Evolutionary conservation across 2,329 filamentous ascomycete genomes (phyloP).

Genomic region (Trichoderma guizhouense): DNA sequence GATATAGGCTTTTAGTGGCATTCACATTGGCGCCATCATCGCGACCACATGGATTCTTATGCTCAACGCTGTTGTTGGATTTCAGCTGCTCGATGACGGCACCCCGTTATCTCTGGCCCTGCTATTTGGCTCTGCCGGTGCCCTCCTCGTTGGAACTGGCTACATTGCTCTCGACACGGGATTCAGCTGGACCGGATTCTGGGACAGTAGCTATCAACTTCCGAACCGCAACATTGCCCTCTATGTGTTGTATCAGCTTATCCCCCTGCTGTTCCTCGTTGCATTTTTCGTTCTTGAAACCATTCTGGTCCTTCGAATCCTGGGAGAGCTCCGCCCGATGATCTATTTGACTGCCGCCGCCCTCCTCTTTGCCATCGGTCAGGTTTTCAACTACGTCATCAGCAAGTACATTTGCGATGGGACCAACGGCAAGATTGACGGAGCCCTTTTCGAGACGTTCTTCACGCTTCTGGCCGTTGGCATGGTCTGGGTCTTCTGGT

Average conservation of each 20-base stretch:
- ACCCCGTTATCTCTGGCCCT: slow-evolving; percentile 79
- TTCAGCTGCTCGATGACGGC: slow-evolving; percentile 89
- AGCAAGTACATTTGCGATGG: slow-evolving; percentile 87
- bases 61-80: slow-evolving; percentile 88
- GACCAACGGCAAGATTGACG: slow-evolving; percentile 82
- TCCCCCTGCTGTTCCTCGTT: slow-evolving; percentile 84
- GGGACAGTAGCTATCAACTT: slow-evolving; percentile 55
- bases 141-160: slow-evolving; percentile 83
- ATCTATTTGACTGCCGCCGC: slow-evolving; percentile 73
- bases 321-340: slow-evolving; percentile 92
- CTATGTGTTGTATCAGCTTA: slow-evolving; percentile 90
- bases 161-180: slow-evolving; percentile 96
- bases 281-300: slow-evolving; percentile 81
- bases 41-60: slow-evolving; percentile 88
- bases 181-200: slow-evolving; percentile 78
- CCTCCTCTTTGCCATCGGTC: slow-evolving; percentile 83
- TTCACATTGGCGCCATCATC: slow-evolving; percentile 85
- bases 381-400: slow-evolving; percentile 94
- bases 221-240: slow-evolving; percentile 77
- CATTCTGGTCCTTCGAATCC: slow-evolving; percentile 76
- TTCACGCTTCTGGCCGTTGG: slow-evolving; percentile 85
- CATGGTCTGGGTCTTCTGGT: slow-evolving; percentile 93
- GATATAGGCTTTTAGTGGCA: slow-evolving; percentile 74
- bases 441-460: slow-evolving; percentile 85
- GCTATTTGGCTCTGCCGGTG: slow-evolving; percentile 64